Evolutionary conservation across 208 protist species (phyloP), one percentile per base, ranked within the genome.

Genomic region (Wallacemonas sp.): DNA sequence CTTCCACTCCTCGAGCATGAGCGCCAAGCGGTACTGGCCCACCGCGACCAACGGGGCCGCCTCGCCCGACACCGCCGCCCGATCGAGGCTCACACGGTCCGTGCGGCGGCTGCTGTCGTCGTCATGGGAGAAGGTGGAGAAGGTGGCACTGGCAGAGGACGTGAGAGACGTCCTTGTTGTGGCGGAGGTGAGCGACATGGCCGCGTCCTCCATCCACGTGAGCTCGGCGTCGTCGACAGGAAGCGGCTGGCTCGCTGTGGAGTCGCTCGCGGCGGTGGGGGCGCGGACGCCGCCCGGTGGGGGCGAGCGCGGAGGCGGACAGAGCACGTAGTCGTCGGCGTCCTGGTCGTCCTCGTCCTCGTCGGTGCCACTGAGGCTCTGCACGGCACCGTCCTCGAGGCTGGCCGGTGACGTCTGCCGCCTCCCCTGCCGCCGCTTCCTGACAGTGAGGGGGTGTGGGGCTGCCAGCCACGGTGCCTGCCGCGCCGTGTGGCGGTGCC

Each of bases 1-100:
- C 5, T 42, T 46, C 71, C 71, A 76, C 61, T 76, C 65, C 45
- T 70, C 64, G 62, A 68, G 12, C 42, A 50, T 28, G 12, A 64
- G 41, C 3, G 11, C 57, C 7, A 50, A 46, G 10, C 36, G 57
- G 25, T 64, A 46, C 11, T 26, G 4, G 5, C 57, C 33, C 23
- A 41, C 11, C 28, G 16, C 48, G 10, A 7, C 7, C 26, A 12
- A 10, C 26, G 48, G 16, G 48, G 22, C 48, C 4, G 44, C 4
- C 44, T n/a, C n/a, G n/a, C n/a, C n/a, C n/a, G n/a, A n/a, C n/a
- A n/a, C n/a, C n/a, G n/a, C n/a, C n/a, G n/a, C n/a, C n/a, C n/a
- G n/a, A n/a, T n/a, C n/a, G n/a, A n/a, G n/a, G n/a, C n/a, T n/a
- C n/a, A n/a, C n/a, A n/a, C n/a, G n/a, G n/a, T n/a, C n/a, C n/a